Conservation (phyloP, 2,329 filamentous ascomycete species). For the Fusarium longipes region DNA sequence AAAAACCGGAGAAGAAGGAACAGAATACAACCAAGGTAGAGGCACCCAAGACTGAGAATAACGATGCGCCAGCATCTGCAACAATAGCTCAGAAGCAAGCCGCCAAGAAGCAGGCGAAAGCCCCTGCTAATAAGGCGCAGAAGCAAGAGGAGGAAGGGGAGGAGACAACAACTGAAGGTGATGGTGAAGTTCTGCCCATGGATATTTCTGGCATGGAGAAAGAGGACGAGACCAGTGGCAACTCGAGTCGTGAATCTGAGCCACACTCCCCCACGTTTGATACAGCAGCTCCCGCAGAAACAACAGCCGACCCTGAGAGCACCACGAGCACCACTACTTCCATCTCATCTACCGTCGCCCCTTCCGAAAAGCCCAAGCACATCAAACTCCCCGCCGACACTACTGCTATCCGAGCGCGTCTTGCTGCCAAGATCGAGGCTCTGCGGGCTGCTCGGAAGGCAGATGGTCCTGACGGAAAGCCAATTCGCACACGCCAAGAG, state of each 20-base stretch:
- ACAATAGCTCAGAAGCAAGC: slow-evolving; percentile 44
- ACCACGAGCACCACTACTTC: slow-evolving; percentile 73
- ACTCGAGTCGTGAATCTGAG: slow-evolving; percentile 65
- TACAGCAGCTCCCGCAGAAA: slow-evolving; percentile 54
- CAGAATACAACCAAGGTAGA: slow-evolving; percentile 58
- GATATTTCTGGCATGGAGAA: slow-evolving; percentile 48
- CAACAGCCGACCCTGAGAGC: slow-evolving; percentile 61
- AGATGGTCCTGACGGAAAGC: slow-evolving; percentile 81
- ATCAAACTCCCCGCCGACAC: slow-evolving; percentile 77
- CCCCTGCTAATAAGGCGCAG: slow-evolving; percentile 15
- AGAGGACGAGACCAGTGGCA: slow-evolving; percentile 58
- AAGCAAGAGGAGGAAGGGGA: slow-evolving; percentile 40
- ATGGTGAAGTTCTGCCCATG: slow-evolving; percentile 41
- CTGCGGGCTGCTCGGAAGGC: slow-evolving; percentile 89
- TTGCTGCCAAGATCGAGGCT: slow-evolving; percentile 85
- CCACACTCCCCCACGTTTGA: slow-evolving; percentile 67
- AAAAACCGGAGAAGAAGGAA: slow-evolving; percentile 30
- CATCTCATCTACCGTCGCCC: slow-evolving; percentile 72
- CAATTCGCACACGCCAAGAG: slow-evolving; percentile 86
- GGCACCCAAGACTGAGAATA: slow-evolving; percentile 49
- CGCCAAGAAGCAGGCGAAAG: slow-evolving; percentile 47
- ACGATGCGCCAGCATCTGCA: slow-evolving; percentile 33
- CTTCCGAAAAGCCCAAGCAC: slow-evolving; percentile 71
- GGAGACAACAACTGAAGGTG: slow-evolving; percentile 9
- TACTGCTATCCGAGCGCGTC: slow-evolving; percentile 78